Base-by-base conservation (phyloP, 1,139 yeast genomes). In the Hemisphaericaspora subhashii region DNA sequence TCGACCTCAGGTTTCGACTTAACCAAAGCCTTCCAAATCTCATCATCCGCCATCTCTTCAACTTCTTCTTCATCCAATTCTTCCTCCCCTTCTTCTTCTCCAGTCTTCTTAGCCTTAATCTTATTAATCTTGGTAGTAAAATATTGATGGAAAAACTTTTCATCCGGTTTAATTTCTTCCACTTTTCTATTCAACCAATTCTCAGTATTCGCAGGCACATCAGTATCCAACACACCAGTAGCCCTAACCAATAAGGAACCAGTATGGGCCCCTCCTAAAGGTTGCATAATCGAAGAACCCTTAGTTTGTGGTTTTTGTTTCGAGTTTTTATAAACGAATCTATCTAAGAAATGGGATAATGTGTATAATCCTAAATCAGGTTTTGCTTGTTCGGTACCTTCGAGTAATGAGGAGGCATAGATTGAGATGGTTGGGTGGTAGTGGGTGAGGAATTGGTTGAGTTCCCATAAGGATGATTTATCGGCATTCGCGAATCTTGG, bases 281-380 rank as follows among this genome's bases (percentile, higher is more conserved):
- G 98, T 70, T 92, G 98, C 98, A 94, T 94, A 59, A 92, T 90
- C 36, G 97, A 87, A 3, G 85, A 72, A 55, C 98, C 98, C 58
- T 86, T 83, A 25, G 83, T 69, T 32, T 51, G 50, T 16, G 82
- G 72, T 63, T 84, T 86, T 54, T 81, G 85, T 66, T 87, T 88
- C 38, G 97, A 89, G 58, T 89, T 89, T 65, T 87, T 85, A 68
- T 92, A 92, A 27, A 94, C 97, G 67, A 94, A 92, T 61, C 96
- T 79, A 63, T 92, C 97, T 67, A 92, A 74, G 77, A 92, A 92
- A 62, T 90, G 98, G 20, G 88, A 72, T 48, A 92, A 71, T 0
- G 96, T 83, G 63, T 83, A 92, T 46, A 94, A 75, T 3, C 95
- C 95, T 43, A 92, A 70, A 61, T 92, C 98, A 8, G 98, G 99